A percentile compares a stretch with the other conserved stretches of the same genome.
Conservation (phyloP, 2,329 filamentous ascomycete species). For the Alternaria incomplexa region DNA sequence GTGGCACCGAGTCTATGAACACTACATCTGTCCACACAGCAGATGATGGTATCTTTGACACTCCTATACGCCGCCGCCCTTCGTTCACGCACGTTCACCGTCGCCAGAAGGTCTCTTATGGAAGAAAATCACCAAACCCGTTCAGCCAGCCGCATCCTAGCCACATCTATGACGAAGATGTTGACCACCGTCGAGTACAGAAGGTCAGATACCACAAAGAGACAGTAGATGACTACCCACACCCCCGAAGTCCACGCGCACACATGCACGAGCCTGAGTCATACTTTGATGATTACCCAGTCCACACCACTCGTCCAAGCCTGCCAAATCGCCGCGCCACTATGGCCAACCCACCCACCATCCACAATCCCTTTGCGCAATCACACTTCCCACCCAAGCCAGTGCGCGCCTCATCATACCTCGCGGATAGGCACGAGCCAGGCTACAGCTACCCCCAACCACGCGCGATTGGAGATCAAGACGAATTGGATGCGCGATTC, state of each 20-base stretch:
- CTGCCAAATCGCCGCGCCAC: constrained; percentile 19
- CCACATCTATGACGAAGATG: constrained; percentile 13
- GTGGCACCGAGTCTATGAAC: constrained; percentile 28
- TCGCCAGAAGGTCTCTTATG: neutral
- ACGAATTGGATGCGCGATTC: neutral
- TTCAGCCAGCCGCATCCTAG: constrained; percentile 9
- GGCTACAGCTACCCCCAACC: neutral
- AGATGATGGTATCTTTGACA: constrained; percentile 29
- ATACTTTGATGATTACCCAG: constrained; percentile 14
- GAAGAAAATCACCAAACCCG: neutral
- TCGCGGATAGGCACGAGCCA: constrained; percentile 5
- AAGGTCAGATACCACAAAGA: constrained; percentile 1
- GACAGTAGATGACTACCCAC: constrained; percentile 13
- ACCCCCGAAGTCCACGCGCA: neutral
- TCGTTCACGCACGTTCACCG: neutral
- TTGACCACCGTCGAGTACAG: constrained; percentile 4
- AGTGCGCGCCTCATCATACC: constrained; percentile 10
- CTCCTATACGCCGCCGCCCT: constrained; percentile 9
- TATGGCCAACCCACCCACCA: neutral
- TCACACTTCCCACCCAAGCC: constrained; percentile 12
- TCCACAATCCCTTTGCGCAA: constrained; percentile 11
- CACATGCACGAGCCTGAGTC: constrained; percentile 1
- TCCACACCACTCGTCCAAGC: constrained; percentile 2
- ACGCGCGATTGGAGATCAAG: neutral
- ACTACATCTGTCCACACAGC: constrained; percentile 26